Base-by-base conservation (phyloP, 495 filamentous ascomycete genomes). In the Lindgomyces ingoldianus region DNA sequence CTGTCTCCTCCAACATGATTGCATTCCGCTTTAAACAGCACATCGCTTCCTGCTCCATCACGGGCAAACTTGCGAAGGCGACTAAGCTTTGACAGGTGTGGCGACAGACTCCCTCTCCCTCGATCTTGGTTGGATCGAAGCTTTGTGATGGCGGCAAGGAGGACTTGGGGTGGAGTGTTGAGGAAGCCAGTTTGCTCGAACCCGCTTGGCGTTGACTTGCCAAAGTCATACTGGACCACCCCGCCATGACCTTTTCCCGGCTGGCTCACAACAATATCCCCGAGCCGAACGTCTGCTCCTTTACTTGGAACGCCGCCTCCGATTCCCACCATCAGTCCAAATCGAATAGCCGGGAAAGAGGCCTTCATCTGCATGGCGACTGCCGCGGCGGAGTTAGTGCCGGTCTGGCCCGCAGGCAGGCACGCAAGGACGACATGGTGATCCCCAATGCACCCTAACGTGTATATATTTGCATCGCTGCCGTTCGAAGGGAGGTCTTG, bases 291-390 rank as follows among this genome's bases (percentile, higher is more conserved):
- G 61, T 79, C 71, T 49, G 72, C 60, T n/a, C 69, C 61, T 9
- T 11, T 16, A 30, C 53, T 75, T 10, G 79, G 76, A 3, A 74
- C 71, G 2, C 78, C 79, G 19, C 77, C 78, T 4, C 75, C 79
- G 33, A 81, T 80, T 16, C 80, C 80, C 2, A 84, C 79, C 69
- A 83, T 78, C 24, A 84, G 69, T 26, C 74, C 60, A 53, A 79
- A 64, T 24, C 74, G 60, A 19, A 83, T 61, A 14, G 73, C 71
- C 12, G 74, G 68, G 64, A 83, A 84, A 24, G 52, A 79, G 3
- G 67, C 62, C 6, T 71, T 36, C 79, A 80, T 67, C 47, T 79
- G 61, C 25, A n/a, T 72, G 1, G 65, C 76, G 0, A 77, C 73
- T 2, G 16, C 62, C 4, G 76, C 70, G 4, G 74, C 74, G 0